Conservation (phyloP, 1,284 basidiomycete genomes). For the Leccinum fuscescens region DNA sequence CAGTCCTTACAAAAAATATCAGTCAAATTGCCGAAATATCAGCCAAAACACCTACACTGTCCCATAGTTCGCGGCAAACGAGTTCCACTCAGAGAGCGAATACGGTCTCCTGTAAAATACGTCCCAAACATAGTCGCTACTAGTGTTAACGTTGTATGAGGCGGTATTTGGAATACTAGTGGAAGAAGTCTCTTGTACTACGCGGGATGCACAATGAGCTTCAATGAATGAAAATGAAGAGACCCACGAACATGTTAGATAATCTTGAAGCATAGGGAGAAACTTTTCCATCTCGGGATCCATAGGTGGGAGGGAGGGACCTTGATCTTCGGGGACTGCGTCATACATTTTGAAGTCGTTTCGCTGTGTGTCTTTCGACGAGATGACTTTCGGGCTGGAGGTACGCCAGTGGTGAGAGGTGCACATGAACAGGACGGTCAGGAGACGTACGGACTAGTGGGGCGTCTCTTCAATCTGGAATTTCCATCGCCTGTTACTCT, state of each 20-base stretch:
- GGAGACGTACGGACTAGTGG: constrained; percentile 31
- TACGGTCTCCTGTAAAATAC: constrained; percentile 70
- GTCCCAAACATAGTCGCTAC: constrained; percentile 73
- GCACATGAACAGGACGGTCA: not conserved
- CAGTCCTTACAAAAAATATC: constrained; percentile 45
- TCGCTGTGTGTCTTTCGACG: constrained; percentile 47
- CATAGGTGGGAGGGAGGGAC: constrained; percentile 31
- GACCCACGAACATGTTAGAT: constrained; percentile 52
- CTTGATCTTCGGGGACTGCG: constrained; percentile 52
- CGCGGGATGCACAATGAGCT: constrained; percentile 4
- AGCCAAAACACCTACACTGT: constrained; percentile 50
- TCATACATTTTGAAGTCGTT: constrained; percentile 67
- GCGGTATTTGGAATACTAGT: not conserved
- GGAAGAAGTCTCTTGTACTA: constrained; percentile 26
- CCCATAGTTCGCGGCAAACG: constrained; percentile 54
- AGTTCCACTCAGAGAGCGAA: constrained; percentile 56
- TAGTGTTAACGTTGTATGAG: not conserved
- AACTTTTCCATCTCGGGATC: constrained; percentile 74
- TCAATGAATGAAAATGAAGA: not conserved
- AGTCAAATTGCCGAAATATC: not conserved
- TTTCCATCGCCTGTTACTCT: constrained; percentile 7
- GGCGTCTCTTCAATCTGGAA: constrained; percentile 17
- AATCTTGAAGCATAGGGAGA: constrained; percentile 66
- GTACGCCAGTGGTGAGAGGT: constrained; percentile 3
- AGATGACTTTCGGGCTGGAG: constrained; percentile 53